A percentile compares a stretch with the other conserved stretches of the same genome.
Conservation (phyloP, 1,284 basidiomycete genomes). For the Leucoagaricus sp. region DNA sequence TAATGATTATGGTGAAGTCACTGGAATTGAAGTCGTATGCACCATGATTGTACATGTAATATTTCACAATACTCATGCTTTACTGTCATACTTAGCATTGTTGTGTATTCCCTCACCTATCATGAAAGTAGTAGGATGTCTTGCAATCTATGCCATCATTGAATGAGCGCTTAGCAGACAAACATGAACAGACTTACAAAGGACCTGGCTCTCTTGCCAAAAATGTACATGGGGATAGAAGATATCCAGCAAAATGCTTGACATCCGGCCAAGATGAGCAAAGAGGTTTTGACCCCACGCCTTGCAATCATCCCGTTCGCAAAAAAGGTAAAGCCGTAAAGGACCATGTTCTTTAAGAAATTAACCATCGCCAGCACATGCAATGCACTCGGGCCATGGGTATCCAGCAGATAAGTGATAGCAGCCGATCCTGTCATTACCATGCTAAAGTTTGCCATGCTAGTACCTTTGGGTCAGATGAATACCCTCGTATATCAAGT, state of each 20-base stretch:
- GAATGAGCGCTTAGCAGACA: background rate
- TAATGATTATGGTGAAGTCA: too few species aligned
- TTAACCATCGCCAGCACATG: conserved; percentile 45
- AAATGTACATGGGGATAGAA: conserved; percentile 43
- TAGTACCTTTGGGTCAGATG: too few species aligned
- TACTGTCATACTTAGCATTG: background rate
- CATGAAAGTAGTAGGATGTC: conserved; percentile 30
- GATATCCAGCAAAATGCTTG: conserved; percentile 41
- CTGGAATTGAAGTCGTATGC: too few species aligned
- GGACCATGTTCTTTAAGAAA: conserved; percentile 45
- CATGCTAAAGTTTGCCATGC: conserved; percentile 43
- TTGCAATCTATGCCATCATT: conserved; percentile 27
- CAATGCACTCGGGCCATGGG: conserved; percentile 40
- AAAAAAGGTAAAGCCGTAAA: conserved; percentile 47
- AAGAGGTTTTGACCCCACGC: conserved; percentile 38
- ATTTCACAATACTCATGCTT: background rate
- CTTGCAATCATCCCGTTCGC: conserved; percentile 43
- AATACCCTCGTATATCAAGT: background rate
- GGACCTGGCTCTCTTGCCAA: conserved; percentile 41
- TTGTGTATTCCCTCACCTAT: conserved; percentile 17
- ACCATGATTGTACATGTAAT: background rate
- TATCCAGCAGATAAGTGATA: conserved; percentile 46
- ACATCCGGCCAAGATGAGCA: conserved; percentile 39
- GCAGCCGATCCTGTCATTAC: conserved; percentile 41
- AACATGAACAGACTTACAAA: conserved; percentile 34